Evolutionary conservation across 768 basidiomycete genomes (phyloP), one percentile per base, ranked within the genome.

Genomic region (Hemileccinum impolitum): DNA sequence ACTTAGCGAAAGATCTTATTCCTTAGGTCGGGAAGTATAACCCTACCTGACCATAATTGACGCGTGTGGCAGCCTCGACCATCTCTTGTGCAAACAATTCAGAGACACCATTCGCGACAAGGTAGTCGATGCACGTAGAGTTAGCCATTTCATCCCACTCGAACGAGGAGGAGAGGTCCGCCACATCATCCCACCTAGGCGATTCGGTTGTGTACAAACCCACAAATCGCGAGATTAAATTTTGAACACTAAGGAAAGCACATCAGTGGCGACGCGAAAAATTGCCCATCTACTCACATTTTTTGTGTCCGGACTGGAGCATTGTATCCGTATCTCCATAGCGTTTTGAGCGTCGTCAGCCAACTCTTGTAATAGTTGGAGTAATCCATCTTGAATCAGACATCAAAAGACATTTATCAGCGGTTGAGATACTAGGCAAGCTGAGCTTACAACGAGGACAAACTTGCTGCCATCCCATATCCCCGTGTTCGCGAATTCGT

Each of bases 401-500:
- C 43, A 35, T 57, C 25, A 47, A 43, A 9, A 26, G 25, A 17
- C 18, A 25, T 21, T 38, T 37, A 18, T 31, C 28, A 25, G 19
- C 9, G 23, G 30, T 39, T 26, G n/a, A 47, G 41, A 36, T n/a
- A n/a, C n/a, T n/a, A 43, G 28, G 47, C 3, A 39, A 36, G 17
- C 35, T 46, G 21, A 28, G 63, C 79, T 51, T 57, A 91, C 89
- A 19, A 77, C 74, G 47, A 90, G 63, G 21, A 90, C 60, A 46
- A 94, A 78, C 30, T 80, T 60, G 55, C 79, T 70, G 1, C 95
- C 95, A 60, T 97, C 89, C 91, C 90, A 94, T 43, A 95, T 75
- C 1, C 84, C 86, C 39, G 81, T 74, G 25, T 66, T 55, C 4
- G 60, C 57, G 39, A 75, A 74, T 30, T 77, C 78, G 21, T 77